Evolutionary conservation across 2,329 filamentous ascomycete species (phyloP), one percentile per base, ranked within the genome.

Genomic region (Xylaria sp.): DNA sequence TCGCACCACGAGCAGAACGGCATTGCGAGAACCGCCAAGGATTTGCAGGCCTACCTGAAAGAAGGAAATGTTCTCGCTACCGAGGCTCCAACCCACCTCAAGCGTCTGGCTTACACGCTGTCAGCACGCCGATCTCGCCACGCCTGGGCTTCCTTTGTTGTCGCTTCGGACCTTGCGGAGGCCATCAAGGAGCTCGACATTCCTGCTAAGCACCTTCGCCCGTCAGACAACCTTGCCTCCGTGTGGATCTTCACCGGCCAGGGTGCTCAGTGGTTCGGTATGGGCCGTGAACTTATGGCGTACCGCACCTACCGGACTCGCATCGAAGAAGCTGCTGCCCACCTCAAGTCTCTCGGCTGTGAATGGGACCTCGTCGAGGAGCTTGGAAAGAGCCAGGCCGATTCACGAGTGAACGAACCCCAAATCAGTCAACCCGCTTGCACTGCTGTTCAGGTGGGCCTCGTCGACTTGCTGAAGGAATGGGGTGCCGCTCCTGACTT

Each of bases 221-320:
- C 71, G 3, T 68, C 70, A 16, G 71, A 74, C 5, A 71, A 73
- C 32, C 70, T 75, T 29, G 44, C 68, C 2, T 71, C 71, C 5
- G 70, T 76, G 1, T 76, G 75, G 64, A 71, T 77, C 3, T 78
- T 78, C 66, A 78, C 76, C 21, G 76, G 76, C 10, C 76, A 78
- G 60, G 76, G 76, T 54, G 75, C 76, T n/a, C 75, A 78, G 54
- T 77, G 75, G 75, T 73, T 74, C 32, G 73, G 72, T 35, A 79
- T 79, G 78, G 78, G 77, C 18, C 72, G 74, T 18, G 76, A 78
- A 51, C 74, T 79, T n/a, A 68, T 75, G 27, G 70, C 75, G 37
- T 76, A 76, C 18, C 67, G 67, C 13, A 74, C 74, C 5, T 76
- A 75, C 58, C 66, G 75, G 63, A 71, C 68, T 40, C 73, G 74